phyloP scores from a whole-genome alignment of 768 basidiomycete species.

The Boletus tylopilopsis region DNA sequence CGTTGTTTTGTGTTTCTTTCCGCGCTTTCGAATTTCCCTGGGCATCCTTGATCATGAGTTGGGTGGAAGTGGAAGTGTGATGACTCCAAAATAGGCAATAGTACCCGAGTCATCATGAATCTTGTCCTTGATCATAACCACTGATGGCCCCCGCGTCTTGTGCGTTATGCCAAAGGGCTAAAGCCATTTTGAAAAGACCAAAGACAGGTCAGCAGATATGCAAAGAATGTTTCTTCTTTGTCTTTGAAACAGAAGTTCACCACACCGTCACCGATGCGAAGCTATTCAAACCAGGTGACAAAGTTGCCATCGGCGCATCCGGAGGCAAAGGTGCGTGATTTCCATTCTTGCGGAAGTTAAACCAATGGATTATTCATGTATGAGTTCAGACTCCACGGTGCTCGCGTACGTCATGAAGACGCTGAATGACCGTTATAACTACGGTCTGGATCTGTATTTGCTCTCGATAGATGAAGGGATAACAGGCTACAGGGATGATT shows the following conservation, averaged over 20 bases:
- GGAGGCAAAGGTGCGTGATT: slow-evolving; percentile 84
- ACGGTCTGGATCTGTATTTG: slow-evolving; percentile 86
- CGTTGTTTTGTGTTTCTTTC: slow-evolving; percentile 67
- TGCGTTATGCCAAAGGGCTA: slow-evolving; percentile 66
- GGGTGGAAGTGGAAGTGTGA: background rate
- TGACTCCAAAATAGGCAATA: slow-evolving; percentile 8
- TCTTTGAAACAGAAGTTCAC: slow-evolving; percentile 98
- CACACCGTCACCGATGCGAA: slow-evolving; percentile 83
- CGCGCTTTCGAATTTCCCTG: slow-evolving; percentile 69
- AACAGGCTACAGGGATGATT: slow-evolving; percentile 96
- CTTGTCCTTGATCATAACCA: background rate
- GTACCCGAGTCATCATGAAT: background rate
- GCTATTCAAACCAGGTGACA: slow-evolving; percentile 86
- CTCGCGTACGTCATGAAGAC: slow-evolving; percentile 96
- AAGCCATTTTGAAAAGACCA: slow-evolving; percentile 88
- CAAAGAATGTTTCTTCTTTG: slow-evolving; percentile 92
- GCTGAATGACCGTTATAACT: slow-evolving; percentile 90
- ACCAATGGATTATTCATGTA: slow-evolving; percentile 1
- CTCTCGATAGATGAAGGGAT: slow-evolving; percentile 99
- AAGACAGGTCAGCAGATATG: slow-evolving; percentile 99
- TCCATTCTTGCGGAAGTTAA: background rate
- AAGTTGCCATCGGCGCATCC: slow-evolving; percentile 95
- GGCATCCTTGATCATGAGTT: slow-evolving; percentile 68
- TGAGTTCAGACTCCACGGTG: slow-evolving; percentile 84
- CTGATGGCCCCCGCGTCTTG: slow-evolving; percentile 80